Percentiles rank a stretch among this genome's conserved stretches.
phyloP scores from a whole-genome alignment of 768 basidiomycete genomes.

The Hygrocybe punicea region DNA sequence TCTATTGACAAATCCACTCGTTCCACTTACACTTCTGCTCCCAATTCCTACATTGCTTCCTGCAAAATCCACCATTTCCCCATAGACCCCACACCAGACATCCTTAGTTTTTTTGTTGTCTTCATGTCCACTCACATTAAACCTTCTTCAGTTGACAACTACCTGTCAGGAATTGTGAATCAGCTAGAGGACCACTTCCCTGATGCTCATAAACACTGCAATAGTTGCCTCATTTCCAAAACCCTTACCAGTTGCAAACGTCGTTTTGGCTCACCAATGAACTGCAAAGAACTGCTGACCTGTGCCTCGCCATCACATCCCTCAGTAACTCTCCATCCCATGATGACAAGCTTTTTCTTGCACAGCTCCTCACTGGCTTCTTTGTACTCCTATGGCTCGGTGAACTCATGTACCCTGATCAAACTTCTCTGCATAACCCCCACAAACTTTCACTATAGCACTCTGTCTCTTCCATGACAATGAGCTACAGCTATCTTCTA shows the following conservation, averaged over 20 bases:
- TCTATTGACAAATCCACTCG: slow-evolving; percentile 15
- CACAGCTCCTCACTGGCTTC: slow-evolving; percentile 15
- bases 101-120: slow-evolving; percentile 27
- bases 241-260: slow-evolving; percentile 11
- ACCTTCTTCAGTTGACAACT: slow-evolving; percentile 17
- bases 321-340: not conserved
- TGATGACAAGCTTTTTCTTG: slow-evolving; percentile 24
- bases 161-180: slow-evolving; percentile 23
- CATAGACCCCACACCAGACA: slow-evolving; percentile 28
- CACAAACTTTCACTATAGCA: too few relatives aligned
- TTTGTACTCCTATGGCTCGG: not conserved
- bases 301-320: not conserved
- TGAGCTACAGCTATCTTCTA: too few relatives aligned
- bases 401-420: not conserved
- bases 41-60: slow-evolving; percentile 28
- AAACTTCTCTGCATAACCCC: too few relatives aligned
- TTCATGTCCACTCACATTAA: slow-evolving; percentile 28
- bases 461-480: too few relatives aligned
- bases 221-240: slow-evolving; percentile 3
- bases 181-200: slow-evolving; percentile 22
- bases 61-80: slow-evolving; percentile 18
- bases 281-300: slow-evolving; percentile 11
- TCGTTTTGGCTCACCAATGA: not conserved
- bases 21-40: slow-evolving; percentile 20
- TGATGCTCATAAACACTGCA: not conserved